Percentiles rank a stretch among this genome's conserved stretches.
These are phyloP conservation scores for Arthrobotrys megalospora DNA, from an alignment of 2,329 filamentous ascomycete genomes.

Conservation along the genomic window DNA sequence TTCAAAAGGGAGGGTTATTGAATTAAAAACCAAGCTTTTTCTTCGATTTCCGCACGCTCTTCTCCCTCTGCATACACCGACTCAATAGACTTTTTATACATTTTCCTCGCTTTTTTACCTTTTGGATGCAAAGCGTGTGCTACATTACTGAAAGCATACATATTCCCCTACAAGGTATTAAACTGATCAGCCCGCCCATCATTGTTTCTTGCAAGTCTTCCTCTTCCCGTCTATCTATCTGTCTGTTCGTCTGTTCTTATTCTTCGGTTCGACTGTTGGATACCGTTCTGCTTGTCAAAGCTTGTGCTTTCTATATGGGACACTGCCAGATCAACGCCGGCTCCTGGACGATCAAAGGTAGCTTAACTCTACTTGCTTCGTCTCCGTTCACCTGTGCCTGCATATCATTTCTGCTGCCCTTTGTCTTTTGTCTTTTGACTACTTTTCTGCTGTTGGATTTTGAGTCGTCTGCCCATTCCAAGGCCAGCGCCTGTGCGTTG, in stretches of 20 bases:
- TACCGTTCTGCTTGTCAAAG: constrained; percentile 29
- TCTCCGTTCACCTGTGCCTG: background rate
- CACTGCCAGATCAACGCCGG: constrained; percentile 34
- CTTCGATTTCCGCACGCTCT: constrained; percentile 21
- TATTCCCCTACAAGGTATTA: constrained; percentile 58
- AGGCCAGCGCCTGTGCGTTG: constrained; percentile 28
- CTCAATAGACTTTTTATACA: constrained; percentile 15
- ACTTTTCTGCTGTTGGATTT: constrained; percentile 27
- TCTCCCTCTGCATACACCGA: constrained; percentile 21
- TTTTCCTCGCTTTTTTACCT: constrained; percentile 12
- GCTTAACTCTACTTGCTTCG: constrained; percentile 36
- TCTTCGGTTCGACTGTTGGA: constrained; percentile 2
- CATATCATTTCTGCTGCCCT: constrained; percentile 4
- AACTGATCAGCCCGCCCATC: constrained; percentile 57
- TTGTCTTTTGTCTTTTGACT: constrained; percentile 4
- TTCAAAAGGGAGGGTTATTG: constrained; percentile 30
- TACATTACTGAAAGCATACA: constrained; percentile 56
- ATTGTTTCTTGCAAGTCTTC: constrained; percentile 51
- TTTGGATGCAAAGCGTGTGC: constrained; percentile 45
- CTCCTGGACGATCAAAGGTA: constrained; percentile 34
- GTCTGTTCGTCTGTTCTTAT: background rate
- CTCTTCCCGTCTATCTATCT: constrained; percentile 29
- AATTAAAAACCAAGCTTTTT: constrained; percentile 55
- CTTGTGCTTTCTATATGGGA: constrained; percentile 33
- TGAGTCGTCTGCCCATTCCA: background rate